Evolutionary conservation across 331 rosid genomes (phyloP).

Genomic region (Ulmus americana): DNA sequence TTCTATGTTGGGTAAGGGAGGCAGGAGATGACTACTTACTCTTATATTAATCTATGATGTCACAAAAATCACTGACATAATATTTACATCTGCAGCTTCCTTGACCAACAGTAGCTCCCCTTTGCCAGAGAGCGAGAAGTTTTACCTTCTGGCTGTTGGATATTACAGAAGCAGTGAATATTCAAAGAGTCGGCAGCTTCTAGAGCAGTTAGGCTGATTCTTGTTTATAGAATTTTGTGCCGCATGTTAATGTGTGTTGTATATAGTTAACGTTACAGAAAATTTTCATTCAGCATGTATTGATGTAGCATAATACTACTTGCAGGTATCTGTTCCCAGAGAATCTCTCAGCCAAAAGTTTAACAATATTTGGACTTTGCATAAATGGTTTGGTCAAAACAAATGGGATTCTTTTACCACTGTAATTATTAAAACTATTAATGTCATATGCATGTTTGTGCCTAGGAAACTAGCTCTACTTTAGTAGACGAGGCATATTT

Average conservation of each 20-base stretch:
- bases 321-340: neutral
- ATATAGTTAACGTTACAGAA: no score
- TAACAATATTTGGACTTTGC: neutral
- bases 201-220: constrained; percentile 59
- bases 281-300: neutral
- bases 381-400: neutral
- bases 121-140: constrained; percentile 69
- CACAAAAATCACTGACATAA: neutral
- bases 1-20: neutral
- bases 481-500: neutral
- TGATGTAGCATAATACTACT: neutral
- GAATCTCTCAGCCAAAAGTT: neutral
- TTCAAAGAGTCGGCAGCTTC: constrained; percentile 68
- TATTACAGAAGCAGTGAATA: constrained; percentile 57
- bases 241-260: neutral
- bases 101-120: constrained; percentile 38
- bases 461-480: neutral
- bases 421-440: neutral
- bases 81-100: constrained; percentile 30
- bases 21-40: neutral
- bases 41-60: neutral
- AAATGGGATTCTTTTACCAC: neutral
- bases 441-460: neutral
- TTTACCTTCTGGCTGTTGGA: constrained; percentile 81
- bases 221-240: neutral